These are phyloP conservation scores for Pugionium dolabratum DNA, from an alignment of 345 rosid genomes.

Conservation along the genomic window DNA sequence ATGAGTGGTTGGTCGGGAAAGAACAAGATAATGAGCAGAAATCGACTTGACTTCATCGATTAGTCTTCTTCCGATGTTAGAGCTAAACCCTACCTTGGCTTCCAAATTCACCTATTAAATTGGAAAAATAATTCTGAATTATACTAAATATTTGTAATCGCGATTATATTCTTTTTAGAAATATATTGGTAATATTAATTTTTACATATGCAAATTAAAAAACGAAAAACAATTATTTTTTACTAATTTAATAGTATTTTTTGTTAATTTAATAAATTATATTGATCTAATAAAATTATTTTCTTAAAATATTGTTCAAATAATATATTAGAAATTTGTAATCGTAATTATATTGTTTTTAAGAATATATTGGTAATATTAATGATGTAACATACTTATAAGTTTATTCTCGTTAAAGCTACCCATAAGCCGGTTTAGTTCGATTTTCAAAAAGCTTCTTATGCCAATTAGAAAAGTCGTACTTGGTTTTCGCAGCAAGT, in stretches of 20 bases:
- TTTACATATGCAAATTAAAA: too few species aligned
- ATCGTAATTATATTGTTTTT: too few species aligned
- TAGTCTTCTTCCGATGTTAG: conserved; percentile 61
- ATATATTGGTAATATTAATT: background rate
- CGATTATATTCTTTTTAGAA: background rate
- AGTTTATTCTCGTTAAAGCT: background rate
- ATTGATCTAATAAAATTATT: too few species aligned
- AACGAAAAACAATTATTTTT: too few species aligned
- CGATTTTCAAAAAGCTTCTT: background rate
- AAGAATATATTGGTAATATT: too few species aligned
- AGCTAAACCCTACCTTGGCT: conserved; percentile 74
- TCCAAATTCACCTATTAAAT: conserved; percentile 72
- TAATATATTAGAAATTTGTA: too few species aligned
- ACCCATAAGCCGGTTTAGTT: background rate
- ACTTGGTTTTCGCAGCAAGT: conserved; percentile 68
- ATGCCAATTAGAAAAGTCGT: background rate
- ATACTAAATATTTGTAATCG: background rate
- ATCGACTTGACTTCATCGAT: conserved; percentile 71
- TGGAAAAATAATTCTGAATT: background rate
- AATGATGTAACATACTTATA: too few species aligned
- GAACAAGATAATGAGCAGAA: conserved; percentile 71
- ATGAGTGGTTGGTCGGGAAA: conserved; percentile 52
- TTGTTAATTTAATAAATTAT: too few species aligned
- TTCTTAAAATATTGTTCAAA: too few species aligned
- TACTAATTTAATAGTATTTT: too few species aligned